phyloP scores from a whole-genome alignment of 805 yeast species.

The Candida golubevii region DNA sequence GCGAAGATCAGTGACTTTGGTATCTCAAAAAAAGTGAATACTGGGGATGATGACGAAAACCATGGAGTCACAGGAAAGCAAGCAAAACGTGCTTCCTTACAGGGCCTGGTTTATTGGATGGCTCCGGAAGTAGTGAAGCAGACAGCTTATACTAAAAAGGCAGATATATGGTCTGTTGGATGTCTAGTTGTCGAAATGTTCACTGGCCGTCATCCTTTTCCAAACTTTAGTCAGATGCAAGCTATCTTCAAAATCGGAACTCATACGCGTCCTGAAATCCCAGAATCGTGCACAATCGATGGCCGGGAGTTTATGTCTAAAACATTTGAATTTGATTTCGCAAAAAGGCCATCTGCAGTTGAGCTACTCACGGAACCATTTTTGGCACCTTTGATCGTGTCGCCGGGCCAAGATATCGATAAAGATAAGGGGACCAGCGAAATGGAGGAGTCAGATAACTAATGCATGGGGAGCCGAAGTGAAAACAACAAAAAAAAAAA shows the following conservation, averaged over 20 bases:
- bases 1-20: conserved; percentile 89
- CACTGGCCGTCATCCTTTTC: conserved; percentile 95
- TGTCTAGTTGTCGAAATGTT: conserved; percentile 92
- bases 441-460: too few species aligned
- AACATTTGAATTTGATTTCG: conserved; percentile 74
- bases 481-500: too few species aligned
- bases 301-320: conserved; percentile 61
- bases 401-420: conserved; percentile 14
- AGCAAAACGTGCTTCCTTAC: conserved; percentile 71
- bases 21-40: conserved; percentile 49
- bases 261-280: conserved; percentile 73
- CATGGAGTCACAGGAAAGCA: conserved; percentile 22
- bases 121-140: conserved; percentile 98
- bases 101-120: conserved; percentile 93
- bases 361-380: conserved; percentile 67
- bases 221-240: conserved; percentile 92
- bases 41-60: conserved; percentile 18
- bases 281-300: conserved; percentile 63
- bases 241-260: conserved; percentile 94
- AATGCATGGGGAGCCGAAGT: too few species aligned
- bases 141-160: conserved; percentile 83
- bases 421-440: neutral
- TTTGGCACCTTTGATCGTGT: conserved; percentile 44
- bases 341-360: conserved; percentile 67
- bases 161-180: conserved; percentile 97